Evolutionary conservation across 805 yeast species (phyloP).

Genomic region (Vanderwaltozyma verrucispora): DNA sequence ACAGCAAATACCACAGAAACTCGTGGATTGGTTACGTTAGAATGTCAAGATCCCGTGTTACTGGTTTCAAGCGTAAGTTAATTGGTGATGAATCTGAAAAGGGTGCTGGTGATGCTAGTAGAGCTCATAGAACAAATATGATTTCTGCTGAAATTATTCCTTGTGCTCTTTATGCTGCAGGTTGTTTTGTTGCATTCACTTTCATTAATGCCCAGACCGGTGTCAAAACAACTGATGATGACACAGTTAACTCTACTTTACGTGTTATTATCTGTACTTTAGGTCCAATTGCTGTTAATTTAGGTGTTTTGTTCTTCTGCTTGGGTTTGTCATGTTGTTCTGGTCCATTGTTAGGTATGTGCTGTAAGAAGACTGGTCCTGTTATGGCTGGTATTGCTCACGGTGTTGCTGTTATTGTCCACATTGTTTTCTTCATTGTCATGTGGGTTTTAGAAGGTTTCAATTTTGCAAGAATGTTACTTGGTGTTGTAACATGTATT

Average conservation of each 20-base stretch:
- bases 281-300: constrained; percentile 84
- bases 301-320: constrained; percentile 73
- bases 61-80: constrained; percentile 70
- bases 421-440: constrained; percentile 79
- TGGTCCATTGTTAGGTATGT: constrained; percentile 88
- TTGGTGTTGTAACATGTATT: constrained; percentile 77
- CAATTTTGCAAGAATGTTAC: constrained; percentile 73
- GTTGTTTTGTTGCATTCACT: constrained; percentile 70
- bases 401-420: constrained; percentile 84
- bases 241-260: constrained; percentile 54
- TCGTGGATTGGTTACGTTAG: constrained; percentile 82
- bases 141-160: constrained; percentile 65
- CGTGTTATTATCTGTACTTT: constrained; percentile 72
- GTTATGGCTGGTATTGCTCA: constrained; percentile 93
- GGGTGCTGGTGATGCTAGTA: constrained; percentile 71
- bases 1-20: constrained; percentile 78
- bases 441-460: constrained; percentile 97
- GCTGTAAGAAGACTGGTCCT: constrained; percentile 95
- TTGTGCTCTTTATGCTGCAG: constrained; percentile 62
- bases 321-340: constrained; percentile 89
- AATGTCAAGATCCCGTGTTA: constrained; percentile 72
- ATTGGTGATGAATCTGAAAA: constrained; percentile 73
- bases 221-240: constrained; percentile 40
- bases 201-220: constrained; percentile 82
- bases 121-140: constrained; percentile 73